phyloP scores from a whole-genome alignment of 768 basidiomycete species.

The Boletus huronensis region DNA sequence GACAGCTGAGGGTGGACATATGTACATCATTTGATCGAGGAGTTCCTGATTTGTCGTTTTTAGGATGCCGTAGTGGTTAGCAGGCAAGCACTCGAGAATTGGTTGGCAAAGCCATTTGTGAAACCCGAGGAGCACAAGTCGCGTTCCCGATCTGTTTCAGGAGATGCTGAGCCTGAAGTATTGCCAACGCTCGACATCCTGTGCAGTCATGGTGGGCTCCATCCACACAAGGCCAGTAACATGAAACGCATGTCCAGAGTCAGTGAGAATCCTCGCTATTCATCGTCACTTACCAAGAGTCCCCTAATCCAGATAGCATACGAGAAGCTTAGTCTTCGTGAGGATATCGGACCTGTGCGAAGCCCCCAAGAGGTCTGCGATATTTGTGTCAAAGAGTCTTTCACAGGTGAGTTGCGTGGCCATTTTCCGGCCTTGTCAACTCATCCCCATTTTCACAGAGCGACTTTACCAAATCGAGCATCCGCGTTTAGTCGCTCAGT shows the following conservation, averaged over 20 bases:
- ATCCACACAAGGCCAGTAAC: constrained; percentile 53
- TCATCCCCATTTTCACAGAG: constrained; percentile 40
- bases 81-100: constrained; percentile 55
- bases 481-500: constrained; percentile 53
- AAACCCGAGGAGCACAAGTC: constrained; percentile 23
- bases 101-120: constrained; percentile 44
- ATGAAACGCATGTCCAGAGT: constrained; percentile 72
- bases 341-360: constrained; percentile 49
- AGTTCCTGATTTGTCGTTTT: constrained; percentile 15
- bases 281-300: background rate
- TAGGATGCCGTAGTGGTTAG: constrained; percentile 60
- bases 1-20: constrained; percentile 3
- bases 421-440: background rate
- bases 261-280: constrained; percentile 6
- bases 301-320: constrained; percentile 20
- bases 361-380: constrained; percentile 54
- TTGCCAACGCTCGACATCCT: constrained; percentile 44
- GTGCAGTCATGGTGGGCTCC: constrained; percentile 59
- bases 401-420: constrained; percentile 46
- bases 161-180: constrained; percentile 20
- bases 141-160: constrained; percentile 14
- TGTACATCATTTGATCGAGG: constrained; percentile 2
- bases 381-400: constrained; percentile 52
- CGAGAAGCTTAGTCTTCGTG: constrained; percentile 31
- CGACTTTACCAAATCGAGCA: constrained; percentile 68